phyloP scores from a whole-genome alignment of 768 basidiomycete genomes.

The Russula emetica region DNA sequence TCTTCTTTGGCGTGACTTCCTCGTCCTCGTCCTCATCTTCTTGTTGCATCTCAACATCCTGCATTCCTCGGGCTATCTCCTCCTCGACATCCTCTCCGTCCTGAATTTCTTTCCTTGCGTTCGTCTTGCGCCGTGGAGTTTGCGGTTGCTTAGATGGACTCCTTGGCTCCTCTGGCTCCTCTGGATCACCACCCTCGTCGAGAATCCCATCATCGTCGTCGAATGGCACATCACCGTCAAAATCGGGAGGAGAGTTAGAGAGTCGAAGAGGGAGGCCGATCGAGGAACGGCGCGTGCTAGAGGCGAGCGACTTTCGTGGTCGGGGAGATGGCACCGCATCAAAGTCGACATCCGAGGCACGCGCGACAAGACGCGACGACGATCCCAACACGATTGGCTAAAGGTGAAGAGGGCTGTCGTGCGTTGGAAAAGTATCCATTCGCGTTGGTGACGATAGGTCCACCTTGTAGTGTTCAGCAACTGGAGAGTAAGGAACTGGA shows the following conservation, averaged over 20 bases:
- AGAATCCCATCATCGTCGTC: constrained; percentile 26
- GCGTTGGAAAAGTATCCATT: constrained; percentile 34
- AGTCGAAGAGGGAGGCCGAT: constrained; percentile 23
- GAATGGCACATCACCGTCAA: constrained; percentile 25
- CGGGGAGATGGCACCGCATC: constrained; percentile 37
- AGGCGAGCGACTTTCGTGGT: constrained; percentile 29
- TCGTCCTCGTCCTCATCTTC: constrained; percentile 36
- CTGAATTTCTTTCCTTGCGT: constrained; percentile 31
- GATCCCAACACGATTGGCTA: constrained; percentile 35
- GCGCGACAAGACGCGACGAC: constrained; percentile 33
- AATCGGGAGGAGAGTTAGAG: constrained; percentile 25
- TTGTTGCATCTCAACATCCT: constrained; percentile 29
- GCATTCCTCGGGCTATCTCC: constrained; percentile 41
- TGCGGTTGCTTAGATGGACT: not conserved
- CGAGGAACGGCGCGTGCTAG: constrained; percentile 28
- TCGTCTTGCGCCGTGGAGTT: constrained; percentile 36
- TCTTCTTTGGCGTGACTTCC: constrained; percentile 30
- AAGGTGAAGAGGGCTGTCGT: constrained; percentile 31
- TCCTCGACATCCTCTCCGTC: constrained; percentile 36
- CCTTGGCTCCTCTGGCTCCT: constrained; percentile 4
- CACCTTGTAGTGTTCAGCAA: not conserved
- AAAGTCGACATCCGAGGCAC: constrained; percentile 36
- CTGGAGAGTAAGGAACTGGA: not conserved
- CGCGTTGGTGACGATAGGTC: constrained; percentile 30
- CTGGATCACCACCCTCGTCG: constrained; percentile 34